phyloP scores from a whole-genome alignment of 345 rosid genomes.

The Heritiera fomes region DNA sequence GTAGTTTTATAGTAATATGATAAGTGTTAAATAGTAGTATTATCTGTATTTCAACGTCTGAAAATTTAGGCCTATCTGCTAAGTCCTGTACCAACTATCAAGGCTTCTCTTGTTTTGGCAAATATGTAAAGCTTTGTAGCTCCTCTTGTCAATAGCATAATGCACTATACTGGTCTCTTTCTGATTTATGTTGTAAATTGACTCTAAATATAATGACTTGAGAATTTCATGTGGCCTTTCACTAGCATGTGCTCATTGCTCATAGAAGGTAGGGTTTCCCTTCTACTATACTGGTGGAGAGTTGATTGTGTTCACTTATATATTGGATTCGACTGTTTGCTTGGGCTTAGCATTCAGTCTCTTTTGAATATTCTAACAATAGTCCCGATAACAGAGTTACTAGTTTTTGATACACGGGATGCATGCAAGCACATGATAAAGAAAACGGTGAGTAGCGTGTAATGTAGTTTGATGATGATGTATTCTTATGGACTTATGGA shows the following conservation, averaged over 20 bases:
- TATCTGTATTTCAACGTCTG: not conserved
- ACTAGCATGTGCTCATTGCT: constrained; percentile 6
- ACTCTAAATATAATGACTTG: not conserved
- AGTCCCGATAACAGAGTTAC: not conserved
- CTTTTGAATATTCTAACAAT: not conserved
- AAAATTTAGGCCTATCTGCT: not conserved
- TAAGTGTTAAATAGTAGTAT: constrained; percentile 7
- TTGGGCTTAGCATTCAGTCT: not conserved
- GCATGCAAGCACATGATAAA: not conserved
- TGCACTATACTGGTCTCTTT: not conserved
- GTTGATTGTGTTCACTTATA: not conserved
- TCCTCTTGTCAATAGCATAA: not conserved
- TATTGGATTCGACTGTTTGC: not conserved
- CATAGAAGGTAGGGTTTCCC: constrained; percentile 14
- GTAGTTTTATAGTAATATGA: constrained; percentile 8
- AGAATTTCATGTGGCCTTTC: constrained; percentile 7
- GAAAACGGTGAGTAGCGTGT: not conserved
- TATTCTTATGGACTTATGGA: not conserved
- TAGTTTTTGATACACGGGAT: not conserved
- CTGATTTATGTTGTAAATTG: not conserved
- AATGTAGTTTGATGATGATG: not conserved
- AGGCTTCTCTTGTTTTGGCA: not conserved
- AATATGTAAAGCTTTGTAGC: not conserved
- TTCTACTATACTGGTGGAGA: not conserved
- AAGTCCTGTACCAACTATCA: not conserved